Percentiles rank a stretch among this genome's conserved stretches.
Conservation (phyloP, 495 filamentous ascomycete genomes). For the Aspergillus sparsus region DNA sequence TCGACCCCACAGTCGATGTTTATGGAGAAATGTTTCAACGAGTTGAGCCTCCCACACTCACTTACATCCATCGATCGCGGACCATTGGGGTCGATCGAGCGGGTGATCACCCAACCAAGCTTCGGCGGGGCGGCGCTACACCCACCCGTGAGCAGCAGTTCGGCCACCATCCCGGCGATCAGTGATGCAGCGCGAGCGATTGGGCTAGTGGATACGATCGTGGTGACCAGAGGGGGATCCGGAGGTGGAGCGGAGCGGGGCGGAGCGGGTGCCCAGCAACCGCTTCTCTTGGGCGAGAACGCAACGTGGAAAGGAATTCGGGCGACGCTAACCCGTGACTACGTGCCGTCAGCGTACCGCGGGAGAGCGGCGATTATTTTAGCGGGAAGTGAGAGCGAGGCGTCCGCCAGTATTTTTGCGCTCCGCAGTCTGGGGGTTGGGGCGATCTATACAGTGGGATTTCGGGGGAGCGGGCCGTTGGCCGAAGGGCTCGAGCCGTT, state of each 20-base stretch:
- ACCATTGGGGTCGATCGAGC: conserved; percentile 61
- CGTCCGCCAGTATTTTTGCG: conserved; percentile 73
- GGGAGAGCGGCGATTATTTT: conserved; percentile 73
- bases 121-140: conserved; percentile 81
- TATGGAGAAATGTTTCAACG: conserved; percentile 87
- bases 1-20: conserved; percentile 76
- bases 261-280: conserved; percentile 22
- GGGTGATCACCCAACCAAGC: conserved; percentile 64
- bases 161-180: conserved; percentile 60
- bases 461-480: conserved; percentile 66
- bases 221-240: conserved; percentile 37
- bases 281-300: conserved; percentile 69
- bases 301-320: conserved; percentile 82
- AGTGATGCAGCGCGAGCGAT: conserved; percentile 74
- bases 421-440: conserved; percentile 72
- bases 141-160: conserved; percentile 58
- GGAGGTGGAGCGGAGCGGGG: neutral
- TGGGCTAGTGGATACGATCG: conserved; percentile 77
- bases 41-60: conserved; percentile 78
- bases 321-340: conserved; percentile 74
- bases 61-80: conserved; percentile 74
- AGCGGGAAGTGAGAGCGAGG: conserved; percentile 66
- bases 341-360: conserved; percentile 77
- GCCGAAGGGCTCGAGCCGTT: conserved; percentile 71
- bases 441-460: conserved; percentile 81